Conservation (phyloP, 164 flowering plant genomes). For the Vitis cinerea region DNA sequence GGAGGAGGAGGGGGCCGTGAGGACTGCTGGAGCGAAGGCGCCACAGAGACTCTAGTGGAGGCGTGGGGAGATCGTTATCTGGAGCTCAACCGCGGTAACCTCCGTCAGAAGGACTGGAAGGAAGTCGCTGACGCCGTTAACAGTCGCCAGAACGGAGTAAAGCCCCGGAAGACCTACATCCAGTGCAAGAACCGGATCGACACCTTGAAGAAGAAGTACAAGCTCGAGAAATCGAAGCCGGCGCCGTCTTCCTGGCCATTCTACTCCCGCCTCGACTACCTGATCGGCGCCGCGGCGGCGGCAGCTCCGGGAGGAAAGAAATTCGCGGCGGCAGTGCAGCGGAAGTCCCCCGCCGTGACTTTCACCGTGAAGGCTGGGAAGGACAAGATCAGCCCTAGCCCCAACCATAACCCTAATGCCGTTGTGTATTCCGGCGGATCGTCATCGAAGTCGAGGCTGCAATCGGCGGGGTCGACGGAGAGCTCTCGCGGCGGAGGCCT, state of each 20-base stretch:
- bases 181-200: slow-evolving; percentile 87
- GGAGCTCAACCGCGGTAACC: slow-evolving; percentile 64
- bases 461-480: slow-evolving; percentile 20
- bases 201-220: slow-evolving; percentile 78
- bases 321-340: neutral
- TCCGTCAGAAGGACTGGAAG: slow-evolving; percentile 78
- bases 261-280: slow-evolving; percentile 40
- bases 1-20: slow-evolving; percentile 40
- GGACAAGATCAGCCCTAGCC: slow-evolving; percentile 14
- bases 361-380: slow-evolving; percentile 16
- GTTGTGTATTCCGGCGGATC: slow-evolving; percentile 16
- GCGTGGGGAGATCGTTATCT: slow-evolving; percentile 80
- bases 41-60: slow-evolving; percentile 58
- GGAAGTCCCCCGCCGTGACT: slow-evolving; percentile 8
- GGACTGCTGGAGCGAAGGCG: slow-evolving; percentile 80
- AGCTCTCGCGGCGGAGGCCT: slow-evolving; percentile 28
- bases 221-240: slow-evolving; percentile 55
- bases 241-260: slow-evolving; percentile 56
- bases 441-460: slow-evolving; percentile 18
- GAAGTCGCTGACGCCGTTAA: slow-evolving; percentile 74
- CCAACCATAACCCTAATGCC: neutral
- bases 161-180: slow-evolving; percentile 46
- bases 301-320: neutral
- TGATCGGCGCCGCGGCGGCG: slow-evolving; percentile 42
- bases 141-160: slow-evolving; percentile 35